A percentile compares a stretch with the other conserved stretches of the same genome.
Conservation (phyloP, 176 grass and related monocot genomes). For the Oryza meyeriana region DNA sequence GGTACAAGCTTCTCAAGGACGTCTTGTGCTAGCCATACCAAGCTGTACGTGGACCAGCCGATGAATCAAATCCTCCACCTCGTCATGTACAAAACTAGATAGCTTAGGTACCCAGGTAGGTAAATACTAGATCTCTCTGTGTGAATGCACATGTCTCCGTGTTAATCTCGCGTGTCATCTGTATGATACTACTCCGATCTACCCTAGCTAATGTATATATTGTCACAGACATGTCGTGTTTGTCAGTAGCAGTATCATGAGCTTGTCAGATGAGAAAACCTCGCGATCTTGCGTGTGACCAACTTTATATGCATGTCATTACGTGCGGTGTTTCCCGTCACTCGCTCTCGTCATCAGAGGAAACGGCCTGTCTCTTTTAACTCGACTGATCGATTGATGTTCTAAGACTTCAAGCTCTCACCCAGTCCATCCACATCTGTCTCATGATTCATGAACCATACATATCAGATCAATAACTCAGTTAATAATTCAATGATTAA, state of each 20-base stretch:
- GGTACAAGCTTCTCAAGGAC: conserved; percentile 99
- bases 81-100: neutral
- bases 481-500: neutral
- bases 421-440: neutral
- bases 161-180: neutral
- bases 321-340: neutral
- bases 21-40: conserved; percentile 55
- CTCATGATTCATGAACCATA: neutral
- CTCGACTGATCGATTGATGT: neutral
- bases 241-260: neutral
- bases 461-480: neutral
- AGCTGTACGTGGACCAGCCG: neutral
- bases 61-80: neutral
- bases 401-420: neutral
- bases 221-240: neutral
- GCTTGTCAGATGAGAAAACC: neutral
- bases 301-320: neutral
- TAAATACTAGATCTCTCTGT: neutral
- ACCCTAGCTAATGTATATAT: neutral
- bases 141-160: neutral
- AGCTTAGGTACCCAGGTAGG: neutral
- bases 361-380: neutral
- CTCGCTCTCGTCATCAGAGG: neutral
- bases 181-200: neutral
- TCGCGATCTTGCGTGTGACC: neutral